phyloP scores from a whole-genome alignment of 805 yeast genomes.

The Candida krabiensis region DNA sequence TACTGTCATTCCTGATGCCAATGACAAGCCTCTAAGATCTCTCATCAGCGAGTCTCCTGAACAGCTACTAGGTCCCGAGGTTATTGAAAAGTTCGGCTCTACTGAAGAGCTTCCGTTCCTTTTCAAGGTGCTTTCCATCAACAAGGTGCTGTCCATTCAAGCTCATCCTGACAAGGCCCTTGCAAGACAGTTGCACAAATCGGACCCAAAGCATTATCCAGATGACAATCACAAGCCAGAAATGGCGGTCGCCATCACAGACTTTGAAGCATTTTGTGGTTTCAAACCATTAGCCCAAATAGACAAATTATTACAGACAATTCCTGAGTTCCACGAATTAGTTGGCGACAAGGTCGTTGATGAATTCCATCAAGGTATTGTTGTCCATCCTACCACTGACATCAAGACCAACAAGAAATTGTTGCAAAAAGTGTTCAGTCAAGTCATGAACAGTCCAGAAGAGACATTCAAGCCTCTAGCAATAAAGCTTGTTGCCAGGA shows the following conservation, averaged over 20 bases:
- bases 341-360: constrained; percentile 63
- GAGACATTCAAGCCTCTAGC: constrained; percentile 57
- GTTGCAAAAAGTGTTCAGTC: constrained; percentile 73
- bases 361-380: constrained; percentile 52
- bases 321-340: constrained; percentile 75
- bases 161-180: constrained; percentile 95
- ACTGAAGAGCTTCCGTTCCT: constrained; percentile 80
- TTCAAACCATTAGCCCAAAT: constrained; percentile 87
- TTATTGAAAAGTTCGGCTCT: constrained; percentile 67
- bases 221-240: constrained; percentile 99
- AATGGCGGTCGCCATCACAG: constrained; percentile 97
- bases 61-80: constrained; percentile 53
- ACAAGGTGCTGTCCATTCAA: constrained; percentile 91
- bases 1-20: constrained; percentile 55
- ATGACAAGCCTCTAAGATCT: constrained; percentile 59
- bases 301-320: constrained; percentile 60
- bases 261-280: constrained; percentile 97
- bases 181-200: constrained; percentile 70
- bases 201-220: constrained; percentile 92
- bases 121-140: constrained; percentile 91
- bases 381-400: constrained; percentile 39
- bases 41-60: constrained; percentile 61
- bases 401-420: constrained; percentile 61
- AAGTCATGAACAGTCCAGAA: constrained; percentile 82
- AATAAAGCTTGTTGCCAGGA: constrained; percentile 62